A percentile compares a stretch with the other conserved stretches of the same genome.
phyloP scores from a whole-genome alignment of 2,329 filamentous ascomycete genomes.

The Zymoseptoria tritici region DNA sequence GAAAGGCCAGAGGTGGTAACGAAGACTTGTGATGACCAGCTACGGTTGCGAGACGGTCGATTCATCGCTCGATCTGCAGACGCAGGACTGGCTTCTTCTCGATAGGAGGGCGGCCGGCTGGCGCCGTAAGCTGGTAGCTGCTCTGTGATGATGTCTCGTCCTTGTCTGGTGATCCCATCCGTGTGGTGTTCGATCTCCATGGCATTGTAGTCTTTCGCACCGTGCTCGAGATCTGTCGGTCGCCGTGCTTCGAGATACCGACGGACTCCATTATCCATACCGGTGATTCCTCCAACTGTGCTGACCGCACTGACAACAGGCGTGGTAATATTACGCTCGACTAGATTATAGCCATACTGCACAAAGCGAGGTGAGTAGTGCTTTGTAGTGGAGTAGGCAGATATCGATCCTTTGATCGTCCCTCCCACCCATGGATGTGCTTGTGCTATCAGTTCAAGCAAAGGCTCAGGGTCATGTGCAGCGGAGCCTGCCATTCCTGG shows the following conservation, averaged over 20 bases:
- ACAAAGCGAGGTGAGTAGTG: slow-evolving; percentile 82
- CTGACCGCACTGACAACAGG: slow-evolving; percentile 82
- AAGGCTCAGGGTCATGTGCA: slow-evolving; percentile 61
- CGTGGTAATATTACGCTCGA: slow-evolving; percentile 75
- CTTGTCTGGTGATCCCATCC: slow-evolving; percentile 50
- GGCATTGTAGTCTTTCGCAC: slow-evolving; percentile 30
- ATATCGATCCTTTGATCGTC: slow-evolving; percentile 67
- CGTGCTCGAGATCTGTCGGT: slow-evolving; percentile 43
- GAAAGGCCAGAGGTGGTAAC: slow-evolving; percentile 87
- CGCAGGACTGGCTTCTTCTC: slow-evolving; percentile 28
- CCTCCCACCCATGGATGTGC: slow-evolving; percentile 80
- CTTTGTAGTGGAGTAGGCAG: slow-evolving; percentile 79
- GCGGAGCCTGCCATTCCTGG: slow-evolving; percentile 3
- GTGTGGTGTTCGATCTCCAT: slow-evolving; percentile 43
- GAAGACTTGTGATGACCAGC: slow-evolving; percentile 64
- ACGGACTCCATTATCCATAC: slow-evolving; percentile 77
- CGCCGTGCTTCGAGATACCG: slow-evolving; percentile 64
- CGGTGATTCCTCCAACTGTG: slow-evolving; percentile 73
- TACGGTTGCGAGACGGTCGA: slow-evolving; percentile 36
- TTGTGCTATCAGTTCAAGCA: slow-evolving; percentile 78
- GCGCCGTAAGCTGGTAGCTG: slow-evolving; percentile 80
- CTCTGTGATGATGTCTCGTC: slow-evolving; percentile 57
- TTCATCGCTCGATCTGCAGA: slow-evolving; percentile 17
- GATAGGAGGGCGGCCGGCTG: slow-evolving; percentile 40
- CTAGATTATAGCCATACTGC: slow-evolving; percentile 80